A percentile compares a stretch with the other conserved stretches of the same genome.
Conservation (phyloP, 495 filamentous ascomycete genomes). For the Saxophila tyrrhenica region DNA sequence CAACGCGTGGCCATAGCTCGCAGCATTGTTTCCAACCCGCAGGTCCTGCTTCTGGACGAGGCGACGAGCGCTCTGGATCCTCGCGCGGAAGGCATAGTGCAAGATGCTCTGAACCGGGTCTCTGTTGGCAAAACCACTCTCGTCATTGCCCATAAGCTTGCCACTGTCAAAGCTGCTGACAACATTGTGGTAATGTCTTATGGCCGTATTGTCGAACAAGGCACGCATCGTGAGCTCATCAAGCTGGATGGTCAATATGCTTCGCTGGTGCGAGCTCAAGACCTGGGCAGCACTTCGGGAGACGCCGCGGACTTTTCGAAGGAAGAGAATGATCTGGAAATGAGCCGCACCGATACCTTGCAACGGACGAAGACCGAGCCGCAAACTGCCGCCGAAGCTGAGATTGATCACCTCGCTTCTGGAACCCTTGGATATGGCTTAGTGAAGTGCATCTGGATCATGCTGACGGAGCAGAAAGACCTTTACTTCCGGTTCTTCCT, state of each 20-base stretch:
- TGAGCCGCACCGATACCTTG: conserved; percentile 3
- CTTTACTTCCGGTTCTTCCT: not conserved
- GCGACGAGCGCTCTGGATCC: conserved; percentile 25
- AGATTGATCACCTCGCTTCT: conserved; percentile 1
- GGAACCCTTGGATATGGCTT: conserved; percentile 5
- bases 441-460: conserved; percentile 2
- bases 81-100: conserved; percentile 21
- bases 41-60: conserved; percentile 25
- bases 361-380: conserved; percentile 12
- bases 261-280: conserved; percentile 19
- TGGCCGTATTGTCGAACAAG: conserved; percentile 23
- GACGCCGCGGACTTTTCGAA: not conserved
- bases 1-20: conserved; percentile 26
- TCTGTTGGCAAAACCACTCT: conserved; percentile 22
- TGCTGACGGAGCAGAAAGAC: conserved; percentile 5
- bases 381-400: conserved; percentile 1
- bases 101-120: conserved; percentile 21
- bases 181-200: conserved; percentile 23
- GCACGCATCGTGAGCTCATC: conserved; percentile 22
- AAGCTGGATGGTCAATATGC: conserved; percentile 19
- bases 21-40: conserved; percentile 22
- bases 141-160: conserved; percentile 26
- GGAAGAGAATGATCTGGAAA: conserved; percentile 1
- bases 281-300: conserved; percentile 7
- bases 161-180: conserved; percentile 24